Conservation (phyloP, 352 stramenopile species). For the Pythium dissotocum region DNA sequence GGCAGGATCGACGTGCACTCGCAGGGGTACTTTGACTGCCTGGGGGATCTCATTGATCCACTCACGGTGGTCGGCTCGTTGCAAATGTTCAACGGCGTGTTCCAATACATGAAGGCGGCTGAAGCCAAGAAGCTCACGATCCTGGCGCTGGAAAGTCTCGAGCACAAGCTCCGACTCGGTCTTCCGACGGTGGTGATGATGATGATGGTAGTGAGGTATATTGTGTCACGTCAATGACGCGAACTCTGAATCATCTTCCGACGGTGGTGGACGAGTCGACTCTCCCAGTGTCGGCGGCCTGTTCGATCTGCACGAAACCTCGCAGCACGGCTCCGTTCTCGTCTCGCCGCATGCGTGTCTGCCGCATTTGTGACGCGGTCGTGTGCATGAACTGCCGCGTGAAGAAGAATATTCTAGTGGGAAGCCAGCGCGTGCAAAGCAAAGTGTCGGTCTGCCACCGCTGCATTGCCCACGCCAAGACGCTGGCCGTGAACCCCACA, state of each 20-base stretch:
- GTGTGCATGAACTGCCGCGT: slow-evolving; percentile 49
- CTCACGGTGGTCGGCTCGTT: slow-evolving; percentile 33
- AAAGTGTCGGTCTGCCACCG: slow-evolving; percentile 39
- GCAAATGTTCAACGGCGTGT: slow-evolving; percentile 38
- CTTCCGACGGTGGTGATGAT: background rate
- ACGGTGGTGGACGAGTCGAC: slow-evolving; percentile 1
- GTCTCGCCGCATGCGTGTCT: slow-evolving; percentile 24
- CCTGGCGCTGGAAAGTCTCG: slow-evolving; percentile 27
- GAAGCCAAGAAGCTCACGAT: slow-evolving; percentile 62
- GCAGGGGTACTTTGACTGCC: slow-evolving; percentile 42
- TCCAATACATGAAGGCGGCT: slow-evolving; percentile 40
- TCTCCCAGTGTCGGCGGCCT: slow-evolving; percentile 11
- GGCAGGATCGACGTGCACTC: slow-evolving; percentile 47
- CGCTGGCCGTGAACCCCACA: slow-evolving; percentile 28
- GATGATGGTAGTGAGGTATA: background rate
- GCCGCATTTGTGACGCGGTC: slow-evolving; percentile 40
- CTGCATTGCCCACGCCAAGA: slow-evolving; percentile 40
- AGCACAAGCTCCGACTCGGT: slow-evolving; percentile 17
- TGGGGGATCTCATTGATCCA: slow-evolving; percentile 32
- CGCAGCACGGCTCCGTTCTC: slow-evolving; percentile 23
- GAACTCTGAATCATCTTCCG: background rate
- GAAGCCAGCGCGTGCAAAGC: slow-evolving; percentile 15
- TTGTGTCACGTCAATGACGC: background rate
- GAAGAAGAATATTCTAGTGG: slow-evolving; percentile 51
- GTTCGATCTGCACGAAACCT: slow-evolving; percentile 25